A percentile compares a stretch with the other conserved stretches of the same genome.
Conservation (phyloP, 2,329 filamentous ascomycete genomes). For the Cladorrhinum sp. region DNA sequence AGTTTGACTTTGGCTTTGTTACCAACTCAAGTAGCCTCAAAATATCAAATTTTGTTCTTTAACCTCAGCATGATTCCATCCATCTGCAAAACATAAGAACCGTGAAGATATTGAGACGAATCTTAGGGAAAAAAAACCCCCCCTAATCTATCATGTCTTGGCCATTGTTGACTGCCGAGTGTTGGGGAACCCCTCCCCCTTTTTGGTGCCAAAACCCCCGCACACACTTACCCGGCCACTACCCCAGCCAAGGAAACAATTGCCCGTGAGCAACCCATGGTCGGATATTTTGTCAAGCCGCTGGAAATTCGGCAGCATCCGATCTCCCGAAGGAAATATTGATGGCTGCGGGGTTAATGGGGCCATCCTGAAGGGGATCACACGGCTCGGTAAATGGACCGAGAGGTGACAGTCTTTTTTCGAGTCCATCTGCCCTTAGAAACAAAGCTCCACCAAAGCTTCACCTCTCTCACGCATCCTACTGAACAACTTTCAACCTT, state of each 20-base stretch:
- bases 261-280: slow-evolving; percentile 5
- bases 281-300: slow-evolving; percentile 1
- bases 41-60: background rate
- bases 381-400: background rate
- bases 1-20: background rate
- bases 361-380: background rate
- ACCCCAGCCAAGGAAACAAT: slow-evolving; percentile 3
- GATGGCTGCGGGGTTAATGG: slow-evolving; percentile 10
- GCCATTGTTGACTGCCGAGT: slow-evolving; percentile 19
- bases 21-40: background rate
- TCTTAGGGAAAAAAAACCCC: too few species aligned
- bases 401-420: background rate
- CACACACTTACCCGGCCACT: slow-evolving; percentile 18
- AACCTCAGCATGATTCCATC: too few species aligned
- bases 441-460: background rate
- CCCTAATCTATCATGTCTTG: background rate
- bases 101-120: too few species aligned
- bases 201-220: slow-evolving; percentile 10
- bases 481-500: background rate
- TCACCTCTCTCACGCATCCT: background rate
- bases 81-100: too few species aligned
- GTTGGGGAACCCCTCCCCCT: slow-evolving; percentile 20
- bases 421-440: background rate
- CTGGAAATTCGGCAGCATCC: slow-evolving; percentile 13
- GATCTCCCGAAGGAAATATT: slow-evolving; percentile 14